Evolutionary conservation across 1,139 yeast species (phyloP), one percentile per base, ranked within the genome.

Genomic region (Groenewaldozyma auringiensis): DNA sequence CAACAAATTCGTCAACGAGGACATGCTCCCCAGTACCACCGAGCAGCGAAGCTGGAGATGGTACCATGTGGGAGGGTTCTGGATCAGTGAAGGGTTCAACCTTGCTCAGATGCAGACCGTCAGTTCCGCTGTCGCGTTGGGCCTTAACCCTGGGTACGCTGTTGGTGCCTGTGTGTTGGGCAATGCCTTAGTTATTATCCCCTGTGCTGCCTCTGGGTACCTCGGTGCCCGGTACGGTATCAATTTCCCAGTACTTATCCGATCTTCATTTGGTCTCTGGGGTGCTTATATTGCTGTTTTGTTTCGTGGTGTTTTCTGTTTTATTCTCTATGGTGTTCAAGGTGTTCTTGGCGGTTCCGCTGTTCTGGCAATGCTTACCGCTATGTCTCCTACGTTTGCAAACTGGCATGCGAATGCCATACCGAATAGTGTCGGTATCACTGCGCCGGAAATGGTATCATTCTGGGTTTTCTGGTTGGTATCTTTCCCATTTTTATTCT

Each of bases 11-110:
- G 41, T 40, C 25, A 50, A 50, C 22, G 46, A 42, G 32, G 94
- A 84, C 65, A 70, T 84, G 55, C 73, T 76, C 53, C 94, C 94
- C 0, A 84, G 83, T 3, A 82, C 80, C 55, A 71, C 66, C 22
- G 72, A 69, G 31, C 66, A 65, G 4, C 70, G 94, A 61, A 72
- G 74, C 27, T 84, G 94, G 94, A 67, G 75, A 21, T 82, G 89
- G 89, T 81, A 71, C 61, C 81, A 82, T 59, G 82, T 67, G 60
- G 78, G 78, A 4, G 79, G 75, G 50, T 83, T 82, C 58, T 83
- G 94, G 94, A 63, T 83, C 46, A 85, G 92, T 2, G 92, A 83
- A 61, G 78, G 87, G 22, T 82, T 83, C 65, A 83, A 83, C 61
- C 44, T 48, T 54, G 75, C 83, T 36, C 50, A 48, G 33, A 47